phyloP scores from a whole-genome alignment of 2,329 filamentous ascomycete species.

The Penicillium freii region DNA sequence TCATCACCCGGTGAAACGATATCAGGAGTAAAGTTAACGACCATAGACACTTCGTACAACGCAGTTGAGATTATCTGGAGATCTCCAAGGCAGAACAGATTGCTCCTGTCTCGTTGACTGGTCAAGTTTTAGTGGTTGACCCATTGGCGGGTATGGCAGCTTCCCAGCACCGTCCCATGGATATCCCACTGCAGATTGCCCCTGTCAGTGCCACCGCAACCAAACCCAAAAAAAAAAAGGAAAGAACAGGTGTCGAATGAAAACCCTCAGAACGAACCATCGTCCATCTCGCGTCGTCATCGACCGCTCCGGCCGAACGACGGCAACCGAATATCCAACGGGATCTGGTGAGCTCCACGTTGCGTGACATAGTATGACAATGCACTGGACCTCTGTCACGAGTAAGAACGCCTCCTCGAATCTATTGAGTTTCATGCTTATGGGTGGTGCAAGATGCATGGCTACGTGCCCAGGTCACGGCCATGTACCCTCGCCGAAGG shows the following conservation, averaged over 20 bases:
- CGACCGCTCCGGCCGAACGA: slow-evolving; percentile 1
- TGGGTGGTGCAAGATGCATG: background rate
- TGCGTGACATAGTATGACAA: background rate
- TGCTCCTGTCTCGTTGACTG: background rate
- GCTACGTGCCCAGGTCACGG: background rate
- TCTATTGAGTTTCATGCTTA: background rate
- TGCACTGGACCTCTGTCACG: background rate
- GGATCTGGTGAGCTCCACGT: background rate
- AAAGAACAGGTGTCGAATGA: background rate
- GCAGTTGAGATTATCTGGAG: background rate
- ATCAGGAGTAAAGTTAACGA: background rate
- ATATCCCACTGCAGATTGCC: background rate
- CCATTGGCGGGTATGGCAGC: background rate
- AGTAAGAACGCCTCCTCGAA: background rate
- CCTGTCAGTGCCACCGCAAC: slow-evolving; percentile 1
- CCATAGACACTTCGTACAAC: background rate
- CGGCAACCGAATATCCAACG: background rate
- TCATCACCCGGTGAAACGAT: background rate
- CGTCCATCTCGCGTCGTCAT: background rate
- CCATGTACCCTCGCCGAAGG: background rate
- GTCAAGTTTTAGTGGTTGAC: background rate
- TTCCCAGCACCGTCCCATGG: background rate
- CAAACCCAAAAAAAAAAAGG: background rate
- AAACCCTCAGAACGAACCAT: background rate
- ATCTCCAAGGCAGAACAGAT: background rate